These are phyloP conservation scores for Lactarius hatsudake DNA, from an alignment of 768 basidiomycete genomes.

Conservation along the genomic window DNA sequence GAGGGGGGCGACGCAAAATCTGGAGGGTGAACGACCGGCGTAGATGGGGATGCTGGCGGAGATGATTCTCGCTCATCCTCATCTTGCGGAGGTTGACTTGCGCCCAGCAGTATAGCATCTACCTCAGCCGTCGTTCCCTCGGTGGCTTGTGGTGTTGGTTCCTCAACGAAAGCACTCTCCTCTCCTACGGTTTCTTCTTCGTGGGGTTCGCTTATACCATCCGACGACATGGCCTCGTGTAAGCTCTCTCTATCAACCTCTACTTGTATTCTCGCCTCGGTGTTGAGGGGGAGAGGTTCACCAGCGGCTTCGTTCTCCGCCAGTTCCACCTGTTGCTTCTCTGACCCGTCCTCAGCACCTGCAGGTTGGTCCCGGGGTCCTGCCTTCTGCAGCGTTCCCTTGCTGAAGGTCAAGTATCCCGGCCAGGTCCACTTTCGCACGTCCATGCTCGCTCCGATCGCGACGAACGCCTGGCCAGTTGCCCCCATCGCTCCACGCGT, in stretches of 20 bases:
- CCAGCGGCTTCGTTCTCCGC: neutral
- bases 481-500: constrained; percentile 25
- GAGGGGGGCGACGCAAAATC: constrained; percentile 6
- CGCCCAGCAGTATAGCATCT: neutral
- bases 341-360: constrained; percentile 1
- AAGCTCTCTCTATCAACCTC: constrained; percentile 40
- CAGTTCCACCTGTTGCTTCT: neutral
- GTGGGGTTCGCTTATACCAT: constrained; percentile 27
- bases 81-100: constrained; percentile 6
- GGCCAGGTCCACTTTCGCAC: constrained; percentile 73
- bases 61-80: constrained; percentile 12
- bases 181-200: constrained; percentile 15
- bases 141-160: neutral
- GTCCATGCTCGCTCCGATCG: constrained; percentile 45
- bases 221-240: constrained; percentile 42
- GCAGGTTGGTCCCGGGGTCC: constrained; percentile 27
- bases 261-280: constrained; percentile 20
- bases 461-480: constrained; percentile 41
- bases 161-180: neutral
- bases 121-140: neutral
- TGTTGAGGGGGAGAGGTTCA: neutral
- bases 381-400: constrained; percentile 36
- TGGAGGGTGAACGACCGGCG: constrained; percentile 10
- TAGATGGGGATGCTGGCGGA: constrained; percentile 18
- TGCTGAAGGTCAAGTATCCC: constrained; percentile 62